A percentile compares a stretch with the other conserved stretches of the same genome.
These are phyloP conservation scores for Pharus latifolius DNA, from an alignment of 176 grass and related monocot species.

Conservation along the genomic window DNA sequence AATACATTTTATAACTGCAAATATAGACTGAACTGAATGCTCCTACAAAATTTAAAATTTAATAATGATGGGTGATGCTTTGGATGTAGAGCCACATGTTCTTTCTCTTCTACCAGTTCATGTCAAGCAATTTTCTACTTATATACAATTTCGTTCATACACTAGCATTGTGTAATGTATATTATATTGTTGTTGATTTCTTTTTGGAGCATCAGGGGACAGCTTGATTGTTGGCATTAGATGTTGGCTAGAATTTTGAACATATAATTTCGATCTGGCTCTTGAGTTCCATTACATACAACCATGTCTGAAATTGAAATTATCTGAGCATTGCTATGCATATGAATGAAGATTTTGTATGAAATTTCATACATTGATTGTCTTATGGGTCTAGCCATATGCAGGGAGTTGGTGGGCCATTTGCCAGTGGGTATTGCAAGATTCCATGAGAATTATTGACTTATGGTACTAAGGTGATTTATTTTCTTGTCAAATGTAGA, in stretches of 20 bases:
- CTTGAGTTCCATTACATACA: background rate
- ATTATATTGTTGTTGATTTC: background rate
- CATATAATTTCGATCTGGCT: background rate
- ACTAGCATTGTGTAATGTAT: background rate
- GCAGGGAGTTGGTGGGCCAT: no score
- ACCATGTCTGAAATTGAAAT: no score
- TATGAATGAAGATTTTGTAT: no score
- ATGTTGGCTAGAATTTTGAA: no score
- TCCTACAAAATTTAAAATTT: background rate
- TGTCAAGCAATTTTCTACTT: background rate
- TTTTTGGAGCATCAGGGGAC: background rate
- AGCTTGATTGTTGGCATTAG: background rate
- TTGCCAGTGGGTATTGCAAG: no score
- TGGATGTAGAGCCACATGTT: background rate
- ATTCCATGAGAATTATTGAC: no score
- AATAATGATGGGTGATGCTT: background rate
- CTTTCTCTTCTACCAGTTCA: background rate
- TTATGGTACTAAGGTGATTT: background rate
- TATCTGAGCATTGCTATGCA: no score
- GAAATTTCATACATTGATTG: no score
- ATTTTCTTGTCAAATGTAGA: slow-evolving; percentile 38
- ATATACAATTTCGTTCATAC: background rate
- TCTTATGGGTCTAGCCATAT: no score
- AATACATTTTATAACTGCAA: slow-evolving; percentile 1
- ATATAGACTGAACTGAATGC: background rate